These are phyloP conservation scores for Cardiospermum halicacabum DNA, from an alignment of 345 rosid genomes.

Conservation along the genomic window DNA sequence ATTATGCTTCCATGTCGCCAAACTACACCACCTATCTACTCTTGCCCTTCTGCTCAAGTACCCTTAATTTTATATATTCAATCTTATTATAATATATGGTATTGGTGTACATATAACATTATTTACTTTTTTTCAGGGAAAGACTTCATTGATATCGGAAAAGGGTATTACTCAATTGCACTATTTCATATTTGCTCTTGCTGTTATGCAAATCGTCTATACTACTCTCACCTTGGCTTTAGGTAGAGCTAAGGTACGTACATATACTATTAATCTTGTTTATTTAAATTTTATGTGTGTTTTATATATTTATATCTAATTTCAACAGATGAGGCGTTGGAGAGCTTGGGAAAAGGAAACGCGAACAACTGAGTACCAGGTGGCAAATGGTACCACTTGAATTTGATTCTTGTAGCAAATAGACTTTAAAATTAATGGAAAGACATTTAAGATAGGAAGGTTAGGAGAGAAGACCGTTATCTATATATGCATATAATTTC, in stretches of 20 bases:
- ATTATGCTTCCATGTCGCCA: conserved; percentile 24
- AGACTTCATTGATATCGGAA: conserved; percentile 19
- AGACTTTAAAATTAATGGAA: too few species aligned
- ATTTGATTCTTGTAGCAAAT: too few species aligned
- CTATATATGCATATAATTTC: too few species aligned
- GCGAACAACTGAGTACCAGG: conserved; percentile 18
- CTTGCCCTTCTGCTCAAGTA: conserved; percentile 18
- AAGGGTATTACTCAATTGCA: conserved; percentile 15
- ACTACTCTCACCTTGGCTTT: conserved; percentile 12
- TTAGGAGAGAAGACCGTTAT: too few species aligned
- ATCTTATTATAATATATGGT: too few species aligned
- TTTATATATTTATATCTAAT: background rate
- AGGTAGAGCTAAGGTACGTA: conserved; percentile 10
- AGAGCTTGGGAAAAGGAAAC: conserved; percentile 31
- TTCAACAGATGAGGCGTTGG: conserved; percentile 25
- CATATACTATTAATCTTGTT: too few species aligned
- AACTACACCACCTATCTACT: background rate
- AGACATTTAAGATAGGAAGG: too few species aligned
- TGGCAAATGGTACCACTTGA: conserved; percentile 26
- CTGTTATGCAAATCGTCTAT: conserved; percentile 17
- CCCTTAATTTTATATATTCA: background rate
- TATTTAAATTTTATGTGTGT: background rate
- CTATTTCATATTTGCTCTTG: conserved; percentile 17
- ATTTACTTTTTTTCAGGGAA: conserved; percentile 13
- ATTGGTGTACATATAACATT: background rate